Percentiles rank a stretch among this genome's conserved stretches.
These are phyloP conservation scores for Xanthoconium purpureum DNA, from an alignment of 768 basidiomycete species.

Conservation along the genomic window DNA sequence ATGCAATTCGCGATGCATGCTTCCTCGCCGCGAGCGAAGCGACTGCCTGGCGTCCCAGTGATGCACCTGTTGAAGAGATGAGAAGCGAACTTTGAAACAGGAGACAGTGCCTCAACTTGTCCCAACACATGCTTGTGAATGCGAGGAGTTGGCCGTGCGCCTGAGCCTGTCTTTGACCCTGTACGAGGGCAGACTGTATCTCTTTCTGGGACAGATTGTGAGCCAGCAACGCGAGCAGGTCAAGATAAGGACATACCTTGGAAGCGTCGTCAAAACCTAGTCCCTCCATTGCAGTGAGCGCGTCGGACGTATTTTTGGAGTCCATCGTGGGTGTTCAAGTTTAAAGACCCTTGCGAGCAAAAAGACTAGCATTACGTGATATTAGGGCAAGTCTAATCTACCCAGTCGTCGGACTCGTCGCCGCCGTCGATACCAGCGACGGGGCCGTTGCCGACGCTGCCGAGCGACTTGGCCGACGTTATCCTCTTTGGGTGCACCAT, in stretches of 20 bases:
- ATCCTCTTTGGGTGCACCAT: neutral
- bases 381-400: slow-evolving; percentile 5
- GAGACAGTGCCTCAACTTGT: slow-evolving; percentile 60
- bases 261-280: slow-evolving; percentile 68
- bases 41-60: slow-evolving; percentile 69
- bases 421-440: slow-evolving; percentile 12
- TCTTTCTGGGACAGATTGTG: slow-evolving; percentile 59
- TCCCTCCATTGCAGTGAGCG: slow-evolving; percentile 38
- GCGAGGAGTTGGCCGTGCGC: slow-evolving; percentile 71
- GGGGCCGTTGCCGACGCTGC: slow-evolving; percentile 2
- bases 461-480: neutral
- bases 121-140: slow-evolving; percentile 86
- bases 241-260: slow-evolving; percentile 45
- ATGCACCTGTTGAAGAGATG: slow-evolving; percentile 59
- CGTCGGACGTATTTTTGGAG: slow-evolving; percentile 24
- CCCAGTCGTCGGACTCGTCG: neutral
- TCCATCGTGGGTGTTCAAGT: slow-evolving; percentile 13
- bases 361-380: slow-evolving; percentile 24
- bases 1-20: slow-evolving; percentile 87
- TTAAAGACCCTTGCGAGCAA: slow-evolving; percentile 23
- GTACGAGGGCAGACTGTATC: slow-evolving; percentile 72
- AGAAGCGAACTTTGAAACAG: neutral
- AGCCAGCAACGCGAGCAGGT: slow-evolving; percentile 3
- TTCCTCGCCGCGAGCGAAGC: slow-evolving; percentile 78
- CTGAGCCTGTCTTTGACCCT: slow-evolving; percentile 78